phyloP scores from a whole-genome alignment of 257 asterid genomes.

The Handroanthus guayacan region DNA sequence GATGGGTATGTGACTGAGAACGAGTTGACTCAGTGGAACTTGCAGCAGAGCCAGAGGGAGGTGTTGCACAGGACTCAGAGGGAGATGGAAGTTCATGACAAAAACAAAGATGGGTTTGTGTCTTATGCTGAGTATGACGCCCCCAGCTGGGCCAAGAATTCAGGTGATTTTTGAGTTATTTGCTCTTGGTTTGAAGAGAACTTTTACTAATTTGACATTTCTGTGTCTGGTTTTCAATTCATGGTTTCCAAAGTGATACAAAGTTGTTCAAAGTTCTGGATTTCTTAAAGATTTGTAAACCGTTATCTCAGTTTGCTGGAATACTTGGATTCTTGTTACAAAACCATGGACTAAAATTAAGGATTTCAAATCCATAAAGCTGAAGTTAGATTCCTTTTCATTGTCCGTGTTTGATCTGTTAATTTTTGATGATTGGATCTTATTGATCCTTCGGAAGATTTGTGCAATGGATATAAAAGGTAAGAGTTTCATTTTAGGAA shows the following conservation, averaged over 20 bases:
- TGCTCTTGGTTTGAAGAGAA: conserved; percentile 11
- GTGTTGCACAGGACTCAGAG: conserved; percentile 86
- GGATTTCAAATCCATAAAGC: conserved; percentile 23
- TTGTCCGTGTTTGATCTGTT: background rate
- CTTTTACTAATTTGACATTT: conserved; percentile 5
- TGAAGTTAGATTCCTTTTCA: background rate
- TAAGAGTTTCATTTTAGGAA: background rate
- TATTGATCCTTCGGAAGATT: background rate
- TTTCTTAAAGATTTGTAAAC: conserved; percentile 1
- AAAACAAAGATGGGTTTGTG: conserved; percentile 82
- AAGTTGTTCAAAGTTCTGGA: conserved; percentile 6
- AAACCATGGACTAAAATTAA: background rate
- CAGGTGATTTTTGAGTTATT: conserved; percentile 52
- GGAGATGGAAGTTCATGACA: conserved; percentile 90
- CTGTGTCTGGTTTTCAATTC: conserved; percentile 3
- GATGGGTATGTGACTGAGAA: conserved; percentile 74
- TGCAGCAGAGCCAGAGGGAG: conserved; percentile 75
- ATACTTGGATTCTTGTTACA: background rate
- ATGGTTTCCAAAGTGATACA: background rate
- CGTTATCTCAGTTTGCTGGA: conserved; percentile 19
- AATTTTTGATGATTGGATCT: conserved; percentile 14
- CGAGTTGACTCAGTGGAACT: conserved; percentile 86
- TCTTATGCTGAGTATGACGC: conserved; percentile 88
- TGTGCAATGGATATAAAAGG: background rate
- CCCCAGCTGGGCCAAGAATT: conserved; percentile 73